Conservation (phyloP, 2,329 filamentous ascomycete genomes). For the Beauveria varroae region DNA sequence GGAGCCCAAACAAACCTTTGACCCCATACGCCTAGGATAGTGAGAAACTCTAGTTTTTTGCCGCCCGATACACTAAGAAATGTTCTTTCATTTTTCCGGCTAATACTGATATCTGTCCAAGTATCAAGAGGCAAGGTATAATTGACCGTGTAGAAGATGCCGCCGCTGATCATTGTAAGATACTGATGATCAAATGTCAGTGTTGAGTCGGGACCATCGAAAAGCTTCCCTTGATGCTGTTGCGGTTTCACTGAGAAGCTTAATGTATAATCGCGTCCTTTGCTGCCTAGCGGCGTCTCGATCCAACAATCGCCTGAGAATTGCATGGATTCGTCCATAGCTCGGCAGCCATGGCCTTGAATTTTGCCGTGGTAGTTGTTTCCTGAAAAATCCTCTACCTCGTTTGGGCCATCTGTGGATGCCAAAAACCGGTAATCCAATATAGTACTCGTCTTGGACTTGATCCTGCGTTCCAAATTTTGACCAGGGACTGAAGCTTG, state of each 20-base stretch:
- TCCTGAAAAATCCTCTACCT: slow-evolving; percentile 15
- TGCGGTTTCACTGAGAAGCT: slow-evolving; percentile 30
- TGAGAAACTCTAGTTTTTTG: not conserved
- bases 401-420: slow-evolving; percentile 17
- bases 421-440: slow-evolving; percentile 19
- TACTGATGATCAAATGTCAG: slow-evolving; percentile 10
- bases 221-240: slow-evolving; percentile 10
- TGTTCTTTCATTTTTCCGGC: not conserved
- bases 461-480: slow-evolving; percentile 17
- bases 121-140: slow-evolving; percentile 10
- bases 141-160: slow-evolving; percentile 12
- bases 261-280: slow-evolving; percentile 50
- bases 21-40: not conserved
- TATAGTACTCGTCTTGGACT: slow-evolving; percentile 13
- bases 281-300: slow-evolving; percentile 40
- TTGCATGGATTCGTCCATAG: slow-evolving; percentile 21
- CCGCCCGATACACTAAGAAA: not conserved
- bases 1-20: not conserved
- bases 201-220: slow-evolving; percentile 12
- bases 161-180: slow-evolving; percentile 11
- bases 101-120: slow-evolving; percentile 13
- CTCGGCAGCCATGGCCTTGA: slow-evolving; percentile 20
- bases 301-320: slow-evolving; percentile 32
- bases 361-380: slow-evolving; percentile 16
- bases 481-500: slow-evolving; percentile 17